phyloP scores from a whole-genome alignment of 116 monocot species.

The Posidonia oceanica region DNA sequence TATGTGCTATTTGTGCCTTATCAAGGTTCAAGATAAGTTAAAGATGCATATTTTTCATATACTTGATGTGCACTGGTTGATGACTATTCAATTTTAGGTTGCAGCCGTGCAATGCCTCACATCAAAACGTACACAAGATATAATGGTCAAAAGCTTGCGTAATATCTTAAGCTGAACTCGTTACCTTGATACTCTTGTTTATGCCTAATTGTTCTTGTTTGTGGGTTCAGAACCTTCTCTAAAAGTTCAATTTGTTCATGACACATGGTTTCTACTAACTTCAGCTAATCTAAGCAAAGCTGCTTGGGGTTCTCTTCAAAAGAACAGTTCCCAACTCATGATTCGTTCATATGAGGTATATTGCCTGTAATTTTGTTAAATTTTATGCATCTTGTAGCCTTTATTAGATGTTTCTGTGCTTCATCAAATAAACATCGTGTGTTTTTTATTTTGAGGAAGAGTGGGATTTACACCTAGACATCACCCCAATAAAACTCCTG shows the following conservation, averaged over 20 bases:
- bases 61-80: too few relatives aligned
- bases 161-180: conserved; percentile 14
- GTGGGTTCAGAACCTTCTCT: background rate
- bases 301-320: conserved; percentile 97
- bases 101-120: conserved; percentile 93
- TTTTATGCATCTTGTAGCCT: background rate
- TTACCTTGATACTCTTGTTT: background rate
- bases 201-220: conserved; percentile 5
- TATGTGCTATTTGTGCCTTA: too few relatives aligned
- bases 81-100: conserved; percentile 10
- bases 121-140: conserved; percentile 89
- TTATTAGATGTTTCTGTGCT: background rate
- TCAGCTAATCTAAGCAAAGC: conserved; percentile 99
- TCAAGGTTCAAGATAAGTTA: too few relatives aligned
- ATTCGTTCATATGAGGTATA: conserved; percentile 91
- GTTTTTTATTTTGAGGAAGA: too few relatives aligned
- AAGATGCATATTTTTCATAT: too few relatives aligned
- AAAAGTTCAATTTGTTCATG: background rate
- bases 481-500: too few relatives aligned
- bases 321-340: conserved; percentile 89
- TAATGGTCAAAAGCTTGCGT: conserved; percentile 89
- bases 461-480: too few relatives aligned
- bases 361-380: background rate
- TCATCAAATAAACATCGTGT: background rate
- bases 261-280: conserved; percentile 90